Conservation (phyloP, 2,329 filamentous ascomycete species). For the Chaetomium strumarium region DNA sequence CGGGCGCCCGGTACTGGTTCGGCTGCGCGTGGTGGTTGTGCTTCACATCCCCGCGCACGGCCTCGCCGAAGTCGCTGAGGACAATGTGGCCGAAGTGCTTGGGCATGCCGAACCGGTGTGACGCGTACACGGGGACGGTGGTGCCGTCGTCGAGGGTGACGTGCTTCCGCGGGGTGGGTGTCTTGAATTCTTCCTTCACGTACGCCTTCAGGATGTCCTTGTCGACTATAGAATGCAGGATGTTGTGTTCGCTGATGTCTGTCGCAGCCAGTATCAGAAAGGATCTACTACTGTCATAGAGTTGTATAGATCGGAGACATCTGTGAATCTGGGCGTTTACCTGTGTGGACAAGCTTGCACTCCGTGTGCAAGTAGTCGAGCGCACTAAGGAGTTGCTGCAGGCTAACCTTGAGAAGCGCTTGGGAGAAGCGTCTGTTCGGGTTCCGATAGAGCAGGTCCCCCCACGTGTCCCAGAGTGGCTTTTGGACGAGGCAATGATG, state of each 20-base stretch:
- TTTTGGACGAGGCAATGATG: constrained; percentile 35
- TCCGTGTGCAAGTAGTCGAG: constrained; percentile 38
- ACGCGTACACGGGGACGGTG: constrained; percentile 30
- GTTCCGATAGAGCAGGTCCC: constrained; percentile 34
- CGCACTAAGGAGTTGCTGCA: constrained; percentile 32
- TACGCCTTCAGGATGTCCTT: constrained; percentile 32
- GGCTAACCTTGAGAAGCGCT: constrained; percentile 32
- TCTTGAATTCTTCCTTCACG: constrained; percentile 29
- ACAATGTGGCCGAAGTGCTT: constrained; percentile 29
- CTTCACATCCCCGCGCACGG: constrained; percentile 27
- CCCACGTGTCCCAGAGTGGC: constrained; percentile 37
- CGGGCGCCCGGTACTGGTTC: constrained; percentile 32
- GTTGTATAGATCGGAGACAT: no score
- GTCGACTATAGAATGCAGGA: constrained; percentile 30
- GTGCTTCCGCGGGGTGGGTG: constrained; percentile 34
- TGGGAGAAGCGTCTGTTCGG: constrained; percentile 33
- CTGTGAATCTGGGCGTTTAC: constrained; percentile 21
- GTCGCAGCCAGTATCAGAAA: neutral
- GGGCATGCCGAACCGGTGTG: constrained; percentile 31
- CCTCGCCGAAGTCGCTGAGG: constrained; percentile 33
- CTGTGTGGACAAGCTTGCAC: constrained; percentile 40
- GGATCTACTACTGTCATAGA: no score
- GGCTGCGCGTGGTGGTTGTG: constrained; percentile 31
- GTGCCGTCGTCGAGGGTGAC: constrained; percentile 21
- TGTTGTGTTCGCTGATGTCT: constrained; percentile 41